phyloP scores from a whole-genome alignment of 768 basidiomycete genomes.

The Pisolithus microcarpus region DNA sequence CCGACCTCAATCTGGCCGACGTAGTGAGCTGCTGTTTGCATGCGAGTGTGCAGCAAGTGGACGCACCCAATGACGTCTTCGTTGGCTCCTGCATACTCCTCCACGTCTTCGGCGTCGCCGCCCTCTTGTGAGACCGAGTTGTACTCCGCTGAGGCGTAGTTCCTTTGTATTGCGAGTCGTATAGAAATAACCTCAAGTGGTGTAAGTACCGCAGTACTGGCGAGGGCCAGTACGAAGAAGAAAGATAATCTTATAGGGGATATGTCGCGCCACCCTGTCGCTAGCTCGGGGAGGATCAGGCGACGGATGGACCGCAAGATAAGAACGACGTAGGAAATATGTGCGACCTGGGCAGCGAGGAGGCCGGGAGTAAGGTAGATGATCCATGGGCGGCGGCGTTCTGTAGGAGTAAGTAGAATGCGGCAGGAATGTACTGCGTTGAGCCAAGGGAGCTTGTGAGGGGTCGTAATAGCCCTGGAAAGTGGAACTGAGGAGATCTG shows the following conservation, averaged over 20 bases:
- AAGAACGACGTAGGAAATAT: constrained; percentile 32
- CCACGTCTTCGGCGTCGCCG: constrained; percentile 24
- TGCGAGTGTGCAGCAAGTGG: not conserved
- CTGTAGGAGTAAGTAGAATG: constrained; percentile 17
- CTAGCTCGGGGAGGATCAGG: not conserved
- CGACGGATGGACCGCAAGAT: constrained; percentile 36
- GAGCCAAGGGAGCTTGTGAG: constrained; percentile 65
- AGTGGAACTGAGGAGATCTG: not conserved
- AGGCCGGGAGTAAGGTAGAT: constrained; percentile 66
- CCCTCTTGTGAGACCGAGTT: constrained; percentile 63
- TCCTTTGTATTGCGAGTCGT: constrained; percentile 2
- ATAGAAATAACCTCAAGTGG: constrained; percentile 2
- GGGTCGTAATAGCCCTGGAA: constrained; percentile 73
- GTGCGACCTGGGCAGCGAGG: constrained; percentile 31
- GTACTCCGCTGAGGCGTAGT: not conserved
- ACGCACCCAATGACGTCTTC: constrained; percentile 1
- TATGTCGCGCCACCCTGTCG: constrained; percentile 18
- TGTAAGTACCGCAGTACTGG: not conserved
- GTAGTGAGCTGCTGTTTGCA: not conserved
- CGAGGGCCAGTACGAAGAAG: constrained; percentile 32
- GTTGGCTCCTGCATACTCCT: not conserved
- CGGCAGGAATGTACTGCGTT: constrained; percentile 39
- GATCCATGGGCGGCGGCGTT: constrained; percentile 64
- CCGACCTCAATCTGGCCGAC: constrained; percentile 53
- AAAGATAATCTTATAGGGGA: constrained; percentile 31